Conservation (phyloP, 169 alveolate species). For the Plasmodium gallinaceum region DNA sequence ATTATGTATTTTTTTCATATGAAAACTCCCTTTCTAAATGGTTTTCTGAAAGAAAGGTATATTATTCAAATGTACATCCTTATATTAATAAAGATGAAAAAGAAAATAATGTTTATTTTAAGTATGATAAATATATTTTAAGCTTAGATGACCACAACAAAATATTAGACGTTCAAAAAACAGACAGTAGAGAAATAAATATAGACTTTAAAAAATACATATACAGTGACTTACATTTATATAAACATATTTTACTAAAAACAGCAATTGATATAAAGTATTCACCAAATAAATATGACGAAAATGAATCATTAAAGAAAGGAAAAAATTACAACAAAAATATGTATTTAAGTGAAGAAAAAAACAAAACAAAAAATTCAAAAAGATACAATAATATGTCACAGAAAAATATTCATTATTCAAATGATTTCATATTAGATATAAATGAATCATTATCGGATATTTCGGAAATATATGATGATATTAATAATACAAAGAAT, state of each 20-base stretch:
- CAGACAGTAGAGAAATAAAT: slow-evolving; percentile 14
- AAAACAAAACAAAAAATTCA: background rate
- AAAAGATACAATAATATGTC: background rate
- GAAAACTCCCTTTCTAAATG: slow-evolving; percentile 15
- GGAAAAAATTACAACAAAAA: background rate
- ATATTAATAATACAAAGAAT: background rate
- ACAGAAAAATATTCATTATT: background rate
- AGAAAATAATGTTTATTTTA: slow-evolving; percentile 14
- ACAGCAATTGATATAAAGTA: slow-evolving; percentile 20
- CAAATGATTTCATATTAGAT: background rate
- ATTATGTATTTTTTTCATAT: slow-evolving; percentile 39
- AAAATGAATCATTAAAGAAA: background rate
- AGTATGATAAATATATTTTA: slow-evolving; percentile 34
- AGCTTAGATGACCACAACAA: slow-evolving; percentile 27
- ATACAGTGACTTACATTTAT: slow-evolving; percentile 68
- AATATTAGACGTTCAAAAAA: slow-evolving; percentile 24
- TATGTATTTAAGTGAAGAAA: background rate
- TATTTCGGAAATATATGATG: background rate
- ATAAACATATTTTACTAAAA: slow-evolving; percentile 44
- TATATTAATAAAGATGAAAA: background rate
- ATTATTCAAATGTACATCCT: slow-evolving; percentile 52
- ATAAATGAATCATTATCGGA: background rate
- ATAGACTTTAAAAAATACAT: slow-evolving; percentile 38
- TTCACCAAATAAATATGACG: background rate
- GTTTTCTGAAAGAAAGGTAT: slow-evolving; percentile 57